Base-by-base conservation (phyloP, 768 basidiomycete species). In the Leccinum arenicola region DNA sequence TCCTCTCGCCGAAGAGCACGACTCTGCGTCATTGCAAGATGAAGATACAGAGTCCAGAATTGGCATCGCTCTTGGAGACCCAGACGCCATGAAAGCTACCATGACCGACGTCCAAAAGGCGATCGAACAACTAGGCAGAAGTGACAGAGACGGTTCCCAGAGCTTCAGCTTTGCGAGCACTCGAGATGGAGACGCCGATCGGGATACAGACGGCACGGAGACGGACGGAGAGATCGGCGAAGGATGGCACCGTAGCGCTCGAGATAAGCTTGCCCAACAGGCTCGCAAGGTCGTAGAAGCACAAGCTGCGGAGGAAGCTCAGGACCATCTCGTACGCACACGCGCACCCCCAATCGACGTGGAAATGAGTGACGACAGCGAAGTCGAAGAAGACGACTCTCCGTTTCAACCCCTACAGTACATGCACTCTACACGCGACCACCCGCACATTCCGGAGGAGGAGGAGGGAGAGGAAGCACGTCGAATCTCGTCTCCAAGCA, bases 41-140 rank as follows among this genome's bases (percentile, higher is more conserved):
- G 60, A 9, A 27, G 69, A 71, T 23, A 10, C 66, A 6, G 61
- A 66, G 10, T 61, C 70, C n/a, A 68, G 63, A 47, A 67, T 68
- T 55, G 68, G 65, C 12, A 69, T 77, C 14, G 62, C 64, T 33
- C 61, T 60, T 31, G 73, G 62, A 51, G 71, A 56, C 47, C 69
- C 59, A 43, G 68, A 57, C 54, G 51, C 76, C 57, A 93, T 96
- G 90, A 84, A 84, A 40, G 91, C 88, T 2, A 96, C 93, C 2
- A 81, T 95, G 80, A 93, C 89, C 3, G 93, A 95, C 58, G 91
- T 96, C 6, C 91, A 96, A 72, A 77, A 91, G 63, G 93, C 93
- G 19, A 94, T 95, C 65, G 91, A 95, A 60, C 91, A 94, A 66
- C 85, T 94, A 25, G 89, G 87, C 8, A 77, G 79, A 49, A 76